Base-by-base conservation (phyloP, 192 early-diverging fungal genomes). In the Coemansia sp. region DNA sequence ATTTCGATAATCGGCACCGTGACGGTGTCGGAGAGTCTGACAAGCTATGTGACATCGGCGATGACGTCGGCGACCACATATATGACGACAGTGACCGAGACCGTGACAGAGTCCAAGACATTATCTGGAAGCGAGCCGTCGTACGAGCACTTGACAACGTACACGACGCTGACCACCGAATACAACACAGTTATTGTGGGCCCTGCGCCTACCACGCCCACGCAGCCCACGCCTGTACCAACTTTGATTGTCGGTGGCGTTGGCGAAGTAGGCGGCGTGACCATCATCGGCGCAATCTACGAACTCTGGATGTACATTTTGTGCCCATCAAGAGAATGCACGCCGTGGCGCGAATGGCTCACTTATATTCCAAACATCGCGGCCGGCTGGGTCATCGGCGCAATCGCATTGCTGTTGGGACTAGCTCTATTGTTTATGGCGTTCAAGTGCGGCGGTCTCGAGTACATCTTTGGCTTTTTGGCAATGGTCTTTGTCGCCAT, bases 311-410 rank as follows among this genome's bases (percentile, higher is more conserved):
- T 78, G 76, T 78, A 64, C 64, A 66, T 78, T 25, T 44, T 78
- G 76, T 78, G 76, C 4, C 76, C 76, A 15, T 78, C 76, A 12
- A 54, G 40, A 15, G 58, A 71, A 40, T 78, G 76, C 66, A 66
- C 71, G 56, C 63, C 70, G 50, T 68, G 64, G 66, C 76, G 76
- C 66, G 76, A 78, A 51, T 78, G 76, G 76, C 76, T 78, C 23
- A 78, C 76, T n/a, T 78, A 72, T 38, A 78, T 78, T 22, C 78
- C 78, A 23, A 81, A 66, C 44, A 63, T 71, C 2, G 68, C 68
- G 0, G 78, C 72, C 17, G 78, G 78, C 4, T 81, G 78, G 78
- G 65, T 71, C 6, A 55, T 81, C 22, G 78, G 78, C 26, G 60
- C 62, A 0, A 21, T 78, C 9, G 76, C 76, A 36, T 52, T 78